phyloP scores from a whole-genome alignment of 179 eudicot genomes.

The Spergularia azorica region DNA sequence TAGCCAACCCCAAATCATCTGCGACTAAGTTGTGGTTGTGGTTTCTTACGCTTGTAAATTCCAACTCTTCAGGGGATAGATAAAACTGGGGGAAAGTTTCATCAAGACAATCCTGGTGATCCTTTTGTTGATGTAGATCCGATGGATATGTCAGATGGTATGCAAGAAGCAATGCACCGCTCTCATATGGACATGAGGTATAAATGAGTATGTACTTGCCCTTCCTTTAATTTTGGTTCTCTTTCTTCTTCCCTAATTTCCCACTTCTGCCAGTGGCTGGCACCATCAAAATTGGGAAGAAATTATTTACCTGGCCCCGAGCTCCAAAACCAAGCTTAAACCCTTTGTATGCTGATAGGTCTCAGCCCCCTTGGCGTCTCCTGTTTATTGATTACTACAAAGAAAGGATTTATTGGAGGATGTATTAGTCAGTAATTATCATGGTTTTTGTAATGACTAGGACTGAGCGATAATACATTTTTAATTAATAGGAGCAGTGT shows the following conservation, averaged over 20 bases:
- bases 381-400: too few species aligned
- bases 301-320: not conserved
- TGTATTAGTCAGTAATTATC: too few species aligned
- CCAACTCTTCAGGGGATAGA: conserved; percentile 41
- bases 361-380: too few species aligned
- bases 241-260: conserved; percentile 1
- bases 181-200: conserved; percentile 98
- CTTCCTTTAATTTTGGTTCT: not conserved
- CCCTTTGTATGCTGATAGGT: not conserved
- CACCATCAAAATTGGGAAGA: not conserved
- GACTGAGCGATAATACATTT: too few species aligned
- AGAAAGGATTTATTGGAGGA: too few species aligned
- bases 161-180: conserved; percentile 97
- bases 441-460: too few species aligned
- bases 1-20: not conserved
- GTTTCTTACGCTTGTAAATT: conserved; percentile 59
- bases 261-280: not conserved
- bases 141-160: conserved; percentile 92
- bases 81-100: conserved; percentile 45
- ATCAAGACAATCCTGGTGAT: conserved; percentile 33
- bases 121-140: conserved; percentile 66
- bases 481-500: too few species aligned
- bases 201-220: conserved; percentile 44
- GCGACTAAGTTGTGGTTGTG: too few species aligned
- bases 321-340: not conserved